Evolutionary conservation across 2,329 filamentous ascomycete species (phyloP), one percentile per base, ranked within the genome.

Genomic region (Phaeosphaeria sp.): DNA sequence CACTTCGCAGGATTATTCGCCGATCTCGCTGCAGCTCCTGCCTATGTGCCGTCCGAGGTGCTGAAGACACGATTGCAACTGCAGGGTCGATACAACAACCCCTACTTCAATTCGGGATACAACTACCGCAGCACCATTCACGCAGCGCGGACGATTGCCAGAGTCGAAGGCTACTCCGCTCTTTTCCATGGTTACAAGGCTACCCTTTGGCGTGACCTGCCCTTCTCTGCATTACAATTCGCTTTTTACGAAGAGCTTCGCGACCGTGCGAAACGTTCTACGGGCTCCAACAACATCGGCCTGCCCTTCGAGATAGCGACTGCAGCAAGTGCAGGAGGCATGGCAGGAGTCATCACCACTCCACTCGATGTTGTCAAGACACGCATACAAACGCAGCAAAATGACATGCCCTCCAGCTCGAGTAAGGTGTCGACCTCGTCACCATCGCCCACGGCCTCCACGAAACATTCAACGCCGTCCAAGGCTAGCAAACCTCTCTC

Each of bases 361-460:
- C 95, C 95, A 1, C 86, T 99, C 62, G 95, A 99, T 72, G 95
- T 99, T 6, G 94, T 99, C 60, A 99, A 99, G 80, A 99, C 95
- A 0, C 86, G 95, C 53, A 90, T 97, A 33, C 96, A 99, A 77
- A 99, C 95, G 0, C 95, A 99, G 77, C 86, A 96, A 51, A 88
- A 88, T 62, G 79, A 72, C n/a, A 55, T 58, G 1, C 49, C 62
- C 11, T 56, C 64, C 4, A 27, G 56, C 13, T 62, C 71, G 3
- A 52, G 66, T 13, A 54, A 52, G 30, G 33, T 63, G 9, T 46
- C 65, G 3, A 67, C 58, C 58, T 43, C 68, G 5, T 27, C 66
- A 0, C 46, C 66, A 1, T 68, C 69, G 2, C 62, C 68, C 2
- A 52, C 60, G 11, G 60, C 68, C 1, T 66, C 64, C n/a, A 60